These are phyloP conservation scores for Mycena sp. DNA, from an alignment of 1,284 basidiomycete species.

Conservation along the genomic window DNA sequence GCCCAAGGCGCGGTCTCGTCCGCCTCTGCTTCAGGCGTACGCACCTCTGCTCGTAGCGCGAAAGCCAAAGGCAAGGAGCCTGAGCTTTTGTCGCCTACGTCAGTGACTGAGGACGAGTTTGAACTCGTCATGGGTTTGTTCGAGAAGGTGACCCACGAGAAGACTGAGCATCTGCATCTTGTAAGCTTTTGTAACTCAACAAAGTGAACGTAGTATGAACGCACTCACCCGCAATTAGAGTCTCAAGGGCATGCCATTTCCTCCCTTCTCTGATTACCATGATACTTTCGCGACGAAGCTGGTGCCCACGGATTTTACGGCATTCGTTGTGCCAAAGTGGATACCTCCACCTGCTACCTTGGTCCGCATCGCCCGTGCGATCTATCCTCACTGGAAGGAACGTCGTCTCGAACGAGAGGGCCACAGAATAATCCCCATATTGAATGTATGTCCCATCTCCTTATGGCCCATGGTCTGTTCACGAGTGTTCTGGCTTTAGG, in stretches of 20 bases:
- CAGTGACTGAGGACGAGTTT: conserved; percentile 90
- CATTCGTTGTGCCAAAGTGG: conserved; percentile 67
- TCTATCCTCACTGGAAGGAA: conserved; percentile 88
- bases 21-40: conserved; percentile 57
- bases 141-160: conserved; percentile 92
- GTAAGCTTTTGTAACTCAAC: conserved; percentile 57
- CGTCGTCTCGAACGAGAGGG: conserved; percentile 80
- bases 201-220: not conserved
- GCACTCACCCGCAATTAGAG: conserved; percentile 48
- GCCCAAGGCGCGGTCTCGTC: conserved; percentile 75
- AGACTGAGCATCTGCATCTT: conserved; percentile 91
- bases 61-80: conserved; percentile 85
- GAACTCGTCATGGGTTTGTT: conserved; percentile 96
- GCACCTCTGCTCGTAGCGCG: conserved; percentile 66
- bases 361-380: conserved; percentile 67
- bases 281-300: conserved; percentile 71
- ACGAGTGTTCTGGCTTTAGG: conserved; percentile 56
- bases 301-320: conserved; percentile 67
- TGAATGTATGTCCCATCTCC: conserved; percentile 68
- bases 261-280: conserved; percentile 84
- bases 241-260: conserved; percentile 74
- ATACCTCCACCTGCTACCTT: conserved; percentile 67
- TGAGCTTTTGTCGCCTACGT: conserved; percentile 65
- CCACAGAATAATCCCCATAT: conserved; percentile 79
- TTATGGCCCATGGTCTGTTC: not conserved